Evolutionary conservation across 106 monocot species (phyloP), one percentile per base, ranked within the genome.

Genomic region (Dendrobium officinale): DNA sequence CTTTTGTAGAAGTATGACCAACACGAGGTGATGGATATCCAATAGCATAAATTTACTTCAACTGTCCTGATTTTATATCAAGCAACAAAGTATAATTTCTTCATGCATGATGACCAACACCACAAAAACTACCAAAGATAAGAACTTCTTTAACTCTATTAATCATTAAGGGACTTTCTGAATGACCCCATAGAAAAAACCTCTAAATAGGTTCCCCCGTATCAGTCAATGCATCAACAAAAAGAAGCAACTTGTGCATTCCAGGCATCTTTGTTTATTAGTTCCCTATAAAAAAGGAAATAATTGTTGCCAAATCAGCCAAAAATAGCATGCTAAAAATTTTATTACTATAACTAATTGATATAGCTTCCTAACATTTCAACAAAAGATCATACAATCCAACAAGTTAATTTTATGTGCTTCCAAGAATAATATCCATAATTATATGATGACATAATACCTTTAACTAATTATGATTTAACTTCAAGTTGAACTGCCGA

Each of bases 51-150:
- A 92, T 82, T 83, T 83, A 67, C 74, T 80, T 90, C 59, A 97
- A 80, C 26, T 82, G 70, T 22, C 94, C 86, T 72, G 90, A 86
- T 31, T 79, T 51, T 6, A 81, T 86, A 80, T 97, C 82, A 76
- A 97, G 83, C 82, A 83, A 37, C 11, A 97, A 75, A 20, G 82
- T 79, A 79, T 26, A 26, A 26, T 26, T 26, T 26, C 26, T 26
- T 26, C 26, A 26, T 26, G 26, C 26, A 26, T 26, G 97, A 9
- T 89, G 80, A 73, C 97, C 97, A 77, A 85, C 29, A 45, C 97
- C 97, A 75, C 97, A 94, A 85, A 97, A 96, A 58, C 97, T 94
- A 83, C 97, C 97, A 89, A 97, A 97, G 9, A 94, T 78, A 41
- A 94, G 20, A 45, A 97, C 81, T 42, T 87, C 54, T 33, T 83